Conservation (phyloP, 805 yeast genomes). For the Yarrowia yakushimensis region DNA sequence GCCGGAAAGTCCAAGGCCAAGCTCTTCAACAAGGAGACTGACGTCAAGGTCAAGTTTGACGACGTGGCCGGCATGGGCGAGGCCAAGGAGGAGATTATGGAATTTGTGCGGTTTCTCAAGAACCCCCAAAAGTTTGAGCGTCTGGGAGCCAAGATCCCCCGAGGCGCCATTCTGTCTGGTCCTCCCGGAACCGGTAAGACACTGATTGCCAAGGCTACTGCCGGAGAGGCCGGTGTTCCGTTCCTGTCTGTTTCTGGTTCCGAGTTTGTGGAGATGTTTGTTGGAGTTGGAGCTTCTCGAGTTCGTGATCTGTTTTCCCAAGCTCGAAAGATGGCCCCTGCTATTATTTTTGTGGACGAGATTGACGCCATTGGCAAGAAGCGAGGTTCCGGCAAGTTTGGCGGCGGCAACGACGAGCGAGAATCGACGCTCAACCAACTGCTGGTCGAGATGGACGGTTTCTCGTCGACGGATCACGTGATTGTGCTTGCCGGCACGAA, state of each 20-base stretch:
- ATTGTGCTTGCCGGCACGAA: constrained; percentile 95
- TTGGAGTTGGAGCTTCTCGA: constrained; percentile 93
- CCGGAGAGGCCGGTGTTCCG: constrained; percentile 96
- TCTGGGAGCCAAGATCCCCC: constrained; percentile 89
- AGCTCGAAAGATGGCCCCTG: constrained; percentile 86
- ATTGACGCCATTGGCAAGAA: constrained; percentile 97
- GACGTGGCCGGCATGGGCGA: constrained; percentile 96
- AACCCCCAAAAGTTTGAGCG: constrained; percentile 80
- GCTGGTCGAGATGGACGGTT: constrained; percentile 95
- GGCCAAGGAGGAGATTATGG: constrained; percentile 93
- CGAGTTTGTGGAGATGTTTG: constrained; percentile 95
- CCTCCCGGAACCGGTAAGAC: constrained; percentile 99
- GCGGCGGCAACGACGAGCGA: constrained; percentile 77
- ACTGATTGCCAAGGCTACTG: constrained; percentile 86
- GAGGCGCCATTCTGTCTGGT: constrained; percentile 92
- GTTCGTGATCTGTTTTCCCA: constrained; percentile 89
- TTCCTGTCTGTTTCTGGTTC: constrained; percentile 89
- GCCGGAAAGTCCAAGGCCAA: constrained; percentile 78
- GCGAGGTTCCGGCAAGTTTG: constrained; percentile 75
- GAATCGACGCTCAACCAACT: constrained; percentile 90
- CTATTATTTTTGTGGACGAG: constrained; percentile 89
- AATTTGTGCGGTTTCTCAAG: constrained; percentile 84
- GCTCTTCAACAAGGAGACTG: constrained; percentile 76
- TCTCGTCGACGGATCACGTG: constrained; percentile 80
- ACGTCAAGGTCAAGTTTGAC: constrained; percentile 73